A percentile compares a stretch with the other conserved stretches of the same genome.
Evolutionary conservation across 495 filamentous ascomycete genomes (phyloP).

Genomic region (Annulohypoxylon bovei): DNA sequence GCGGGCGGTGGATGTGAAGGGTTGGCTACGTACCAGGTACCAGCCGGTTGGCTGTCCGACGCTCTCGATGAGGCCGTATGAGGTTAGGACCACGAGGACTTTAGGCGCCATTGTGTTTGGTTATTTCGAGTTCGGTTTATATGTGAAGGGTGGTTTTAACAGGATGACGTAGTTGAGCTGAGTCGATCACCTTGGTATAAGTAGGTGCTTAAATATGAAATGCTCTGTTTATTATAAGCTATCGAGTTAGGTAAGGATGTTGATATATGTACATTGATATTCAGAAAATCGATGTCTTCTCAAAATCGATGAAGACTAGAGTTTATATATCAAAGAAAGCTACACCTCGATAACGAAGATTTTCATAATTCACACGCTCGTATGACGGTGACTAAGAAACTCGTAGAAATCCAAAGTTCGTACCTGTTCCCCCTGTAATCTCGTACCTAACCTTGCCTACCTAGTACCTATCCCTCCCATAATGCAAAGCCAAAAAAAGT

Average conservation of each 20-base stretch:
- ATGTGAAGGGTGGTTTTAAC: background rate
- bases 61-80: constrained; percentile 62
- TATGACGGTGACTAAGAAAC: background rate
- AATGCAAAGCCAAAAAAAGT: background rate
- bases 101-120: constrained; percentile 60
- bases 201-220: background rate
- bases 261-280: too few species aligned
- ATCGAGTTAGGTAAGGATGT: background rate
- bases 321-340: background rate
- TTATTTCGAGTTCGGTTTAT: background rate
- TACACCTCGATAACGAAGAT: background rate
- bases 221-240: background rate
- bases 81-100: constrained; percentile 75
- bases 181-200: background rate
- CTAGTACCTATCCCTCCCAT: background rate
- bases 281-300: background rate
- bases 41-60: constrained; percentile 69
- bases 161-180: background rate
- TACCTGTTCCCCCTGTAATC: too few species aligned
- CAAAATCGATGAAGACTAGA: background rate
- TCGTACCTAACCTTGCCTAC: background rate
- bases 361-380: background rate
- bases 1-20: background rate
- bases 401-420: background rate
- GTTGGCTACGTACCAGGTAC: constrained; percentile 63